Conservation (phyloP, 2,329 filamentous ascomycete species). For the Ophiocordyceps camponoti-leonardi region DNA sequence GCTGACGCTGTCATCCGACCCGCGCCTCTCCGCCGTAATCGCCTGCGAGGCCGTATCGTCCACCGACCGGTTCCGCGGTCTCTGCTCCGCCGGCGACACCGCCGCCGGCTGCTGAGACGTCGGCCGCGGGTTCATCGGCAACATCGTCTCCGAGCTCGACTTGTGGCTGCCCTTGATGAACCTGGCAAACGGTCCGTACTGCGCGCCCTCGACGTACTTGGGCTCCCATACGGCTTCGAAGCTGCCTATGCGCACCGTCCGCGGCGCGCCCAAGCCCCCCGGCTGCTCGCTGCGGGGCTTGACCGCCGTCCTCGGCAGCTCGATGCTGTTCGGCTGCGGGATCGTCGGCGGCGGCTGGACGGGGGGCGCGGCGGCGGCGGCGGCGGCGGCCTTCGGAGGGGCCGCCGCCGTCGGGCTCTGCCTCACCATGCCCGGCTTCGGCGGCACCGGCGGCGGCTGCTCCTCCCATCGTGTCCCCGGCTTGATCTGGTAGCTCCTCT, state of each 20-base stretch:
- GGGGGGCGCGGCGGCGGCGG: not conserved
- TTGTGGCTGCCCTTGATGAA: not conserved
- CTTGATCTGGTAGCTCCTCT: slow-evolving; percentile 22
- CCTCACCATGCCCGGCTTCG: not conserved
- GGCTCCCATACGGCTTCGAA: not conserved
- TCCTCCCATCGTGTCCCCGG: slow-evolving; percentile 13
- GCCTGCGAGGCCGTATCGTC: slow-evolving; percentile 4
- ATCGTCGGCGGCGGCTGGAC: slow-evolving; percentile 13
- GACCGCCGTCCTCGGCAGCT: slow-evolving; percentile 6
- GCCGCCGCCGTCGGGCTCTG: not conserved
- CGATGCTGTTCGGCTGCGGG: slow-evolving; percentile 28
- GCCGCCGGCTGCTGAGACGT: too few relatives aligned
- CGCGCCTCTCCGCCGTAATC: slow-evolving; percentile 32
- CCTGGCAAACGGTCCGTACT: not conserved
- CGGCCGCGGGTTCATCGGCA: not conserved
- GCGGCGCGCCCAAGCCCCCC: slow-evolving; percentile 12
- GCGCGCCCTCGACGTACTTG: not conserved
- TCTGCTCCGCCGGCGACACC: not conserved
- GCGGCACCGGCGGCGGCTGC: slow-evolving; percentile 2
- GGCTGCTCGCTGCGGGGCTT: slow-evolving; percentile 4
- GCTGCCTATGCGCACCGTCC: slow-evolving; percentile 12
- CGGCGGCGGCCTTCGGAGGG: slow-evolving; percentile 2
- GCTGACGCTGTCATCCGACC: slow-evolving; percentile 56
- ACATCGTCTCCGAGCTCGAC: not conserved
- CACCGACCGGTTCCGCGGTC: slow-evolving; percentile 8